These are phyloP conservation scores for Fraxinus ornus DNA, from an alignment of 305 asterid species.

Conservation along the genomic window DNA sequence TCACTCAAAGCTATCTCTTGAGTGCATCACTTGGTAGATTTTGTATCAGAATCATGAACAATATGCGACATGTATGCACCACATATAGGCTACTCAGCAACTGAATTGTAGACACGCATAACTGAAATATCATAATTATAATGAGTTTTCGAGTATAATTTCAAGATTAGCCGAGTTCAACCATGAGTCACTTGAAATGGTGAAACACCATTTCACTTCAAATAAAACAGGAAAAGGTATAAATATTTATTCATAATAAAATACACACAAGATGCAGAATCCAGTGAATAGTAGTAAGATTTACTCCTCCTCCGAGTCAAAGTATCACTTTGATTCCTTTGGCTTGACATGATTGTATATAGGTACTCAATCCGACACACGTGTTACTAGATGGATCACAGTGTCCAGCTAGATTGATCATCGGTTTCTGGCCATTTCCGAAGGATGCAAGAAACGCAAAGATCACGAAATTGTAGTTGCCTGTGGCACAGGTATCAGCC, in stretches of 20 bases:
- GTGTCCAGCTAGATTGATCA: neutral
- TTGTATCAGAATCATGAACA: neutral
- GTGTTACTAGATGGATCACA: neutral
- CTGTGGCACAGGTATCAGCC: neutral
- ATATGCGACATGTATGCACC: neutral
- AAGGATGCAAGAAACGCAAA: neutral
- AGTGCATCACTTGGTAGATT: neutral
- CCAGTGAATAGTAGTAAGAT: too few relatives aligned
- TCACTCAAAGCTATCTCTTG: neutral
- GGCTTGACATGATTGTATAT: neutral
- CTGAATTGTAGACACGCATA: neutral
- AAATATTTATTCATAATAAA: neutral
- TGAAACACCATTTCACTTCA: too few relatives aligned
- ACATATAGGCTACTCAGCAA: neutral
- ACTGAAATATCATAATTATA: neutral
- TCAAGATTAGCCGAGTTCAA: too few relatives aligned
- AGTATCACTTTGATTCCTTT: neutral
- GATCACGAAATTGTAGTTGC: neutral
- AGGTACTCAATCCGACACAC: neutral
- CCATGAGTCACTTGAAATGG: too few relatives aligned
- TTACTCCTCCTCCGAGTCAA: neutral
- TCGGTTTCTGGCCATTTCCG: neutral
- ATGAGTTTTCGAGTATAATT: too few relatives aligned
- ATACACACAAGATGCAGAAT: neutral
- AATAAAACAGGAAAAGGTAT: too few relatives aligned